These are phyloP conservation scores for Aspergillus eucalypticola DNA, from an alignment of 2,329 filamentous ascomycete genomes.

Conservation along the genomic window DNA sequence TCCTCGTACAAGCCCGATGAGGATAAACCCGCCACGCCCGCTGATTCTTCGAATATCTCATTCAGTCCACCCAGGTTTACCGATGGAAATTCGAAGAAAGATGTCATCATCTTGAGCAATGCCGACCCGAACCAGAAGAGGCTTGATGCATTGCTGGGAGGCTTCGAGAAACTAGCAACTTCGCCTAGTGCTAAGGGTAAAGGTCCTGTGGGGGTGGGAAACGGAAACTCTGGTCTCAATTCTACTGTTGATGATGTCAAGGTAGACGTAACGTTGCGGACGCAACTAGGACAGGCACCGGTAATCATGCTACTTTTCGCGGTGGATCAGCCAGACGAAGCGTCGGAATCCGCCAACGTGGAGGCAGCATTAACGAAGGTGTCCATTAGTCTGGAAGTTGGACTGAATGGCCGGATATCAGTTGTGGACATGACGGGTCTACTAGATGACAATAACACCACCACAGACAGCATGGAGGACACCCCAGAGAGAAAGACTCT, in stretches of 20 bases:
- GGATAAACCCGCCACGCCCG: slow-evolving; percentile 8
- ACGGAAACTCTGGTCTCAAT: neutral
- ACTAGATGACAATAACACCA: slow-evolving; percentile 20
- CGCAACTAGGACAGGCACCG: slow-evolving; percentile 40
- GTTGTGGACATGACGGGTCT: slow-evolving; percentile 42
- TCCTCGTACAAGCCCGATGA: slow-evolving; percentile 20
- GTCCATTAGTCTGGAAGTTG: slow-evolving; percentile 42
- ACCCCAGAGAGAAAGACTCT: slow-evolving; percentile 18
- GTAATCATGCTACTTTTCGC: slow-evolving; percentile 42
- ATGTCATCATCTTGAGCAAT: slow-evolving; percentile 42
- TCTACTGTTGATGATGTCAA: slow-evolving; percentile 27
- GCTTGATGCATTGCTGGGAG: slow-evolving; percentile 55
- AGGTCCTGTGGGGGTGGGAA: neutral
- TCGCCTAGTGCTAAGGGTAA: slow-evolving; percentile 8
- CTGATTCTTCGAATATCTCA: slow-evolving; percentile 7
- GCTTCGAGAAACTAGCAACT: slow-evolving; percentile 9
- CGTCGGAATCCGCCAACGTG: slow-evolving; percentile 9
- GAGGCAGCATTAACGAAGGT: slow-evolving; percentile 24
- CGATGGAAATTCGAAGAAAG: slow-evolving; percentile 15
- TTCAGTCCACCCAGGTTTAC: slow-evolving; percentile 8
- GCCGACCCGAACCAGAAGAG: slow-evolving; percentile 50
- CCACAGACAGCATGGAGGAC: slow-evolving; percentile 21
- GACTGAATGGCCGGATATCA: slow-evolving; percentile 43
- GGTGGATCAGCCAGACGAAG: slow-evolving; percentile 19
- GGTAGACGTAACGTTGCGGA: slow-evolving; percentile 42